phyloP scores from a whole-genome alignment of 495 filamentous ascomycete species.

The Lophium mytilinum region DNA sequence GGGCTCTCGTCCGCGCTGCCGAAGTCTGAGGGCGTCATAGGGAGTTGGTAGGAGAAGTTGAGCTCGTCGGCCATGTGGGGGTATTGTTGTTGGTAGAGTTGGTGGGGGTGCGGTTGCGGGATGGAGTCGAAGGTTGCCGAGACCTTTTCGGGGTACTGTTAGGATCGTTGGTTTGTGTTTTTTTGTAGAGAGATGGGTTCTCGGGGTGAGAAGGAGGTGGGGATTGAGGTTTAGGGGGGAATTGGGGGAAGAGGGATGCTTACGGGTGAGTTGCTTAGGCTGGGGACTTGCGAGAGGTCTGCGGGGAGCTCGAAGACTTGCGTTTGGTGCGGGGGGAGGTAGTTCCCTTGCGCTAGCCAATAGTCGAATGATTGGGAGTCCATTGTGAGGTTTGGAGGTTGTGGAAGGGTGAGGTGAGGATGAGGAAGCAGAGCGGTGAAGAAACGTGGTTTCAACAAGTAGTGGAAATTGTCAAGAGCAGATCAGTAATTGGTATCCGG shows the following conservation, averaged over 20 bases:
- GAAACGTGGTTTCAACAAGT: neutral
- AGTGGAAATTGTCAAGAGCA: neutral
- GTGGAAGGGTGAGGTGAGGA: conserved; percentile 6
- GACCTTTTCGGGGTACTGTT: conserved; percentile 11
- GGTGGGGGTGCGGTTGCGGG: conserved; percentile 13
- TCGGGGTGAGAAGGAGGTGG: no score
- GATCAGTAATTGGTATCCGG: no score
- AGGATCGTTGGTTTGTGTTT: neutral
- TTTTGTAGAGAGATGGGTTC: neutral
- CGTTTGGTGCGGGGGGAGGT: conserved; percentile 21
- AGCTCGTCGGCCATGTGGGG: conserved; percentile 18
- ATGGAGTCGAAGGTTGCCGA: conserved; percentile 23
- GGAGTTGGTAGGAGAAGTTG: conserved; percentile 16
- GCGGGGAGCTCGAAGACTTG: conserved; percentile 22
- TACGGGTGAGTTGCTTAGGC: conserved; percentile 25
- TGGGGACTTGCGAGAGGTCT: conserved; percentile 20
- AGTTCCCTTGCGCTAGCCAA: conserved; percentile 22
- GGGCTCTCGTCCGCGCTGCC: conserved; percentile 28
- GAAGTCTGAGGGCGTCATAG: conserved; percentile 27
- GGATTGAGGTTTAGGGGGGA: no score
- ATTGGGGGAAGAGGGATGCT: neutral
- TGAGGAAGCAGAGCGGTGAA: neutral
- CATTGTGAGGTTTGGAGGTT: conserved; percentile 6
- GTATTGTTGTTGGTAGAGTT: conserved; percentile 10
- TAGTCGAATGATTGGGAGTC: conserved; percentile 27